Evolutionary conservation across 2,329 filamentous ascomycete species (phyloP).

Genomic region (Pseudocercospora fuligena): DNA sequence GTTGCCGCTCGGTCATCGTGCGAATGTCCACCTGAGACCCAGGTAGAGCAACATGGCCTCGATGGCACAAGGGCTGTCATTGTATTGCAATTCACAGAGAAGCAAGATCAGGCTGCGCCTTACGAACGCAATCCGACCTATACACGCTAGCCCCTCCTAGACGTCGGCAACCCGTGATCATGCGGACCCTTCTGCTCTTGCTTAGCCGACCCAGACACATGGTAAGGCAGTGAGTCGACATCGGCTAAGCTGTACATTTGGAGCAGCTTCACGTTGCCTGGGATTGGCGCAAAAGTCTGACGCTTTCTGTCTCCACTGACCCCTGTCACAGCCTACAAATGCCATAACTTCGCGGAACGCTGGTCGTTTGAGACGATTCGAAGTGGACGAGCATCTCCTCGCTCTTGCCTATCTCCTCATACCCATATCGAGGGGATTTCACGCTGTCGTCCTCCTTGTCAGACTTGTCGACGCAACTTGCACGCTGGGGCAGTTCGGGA

Average conservation of each 20-base stretch:
- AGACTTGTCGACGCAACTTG: neutral
- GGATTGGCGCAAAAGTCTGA: neutral
- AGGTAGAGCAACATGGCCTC: neutral
- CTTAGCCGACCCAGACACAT: neutral
- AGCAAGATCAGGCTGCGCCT: neutral
- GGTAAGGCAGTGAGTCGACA: neutral
- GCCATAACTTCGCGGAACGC: neutral
- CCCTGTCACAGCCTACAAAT: neutral
- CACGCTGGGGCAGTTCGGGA: neutral
- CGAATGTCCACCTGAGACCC: neutral
- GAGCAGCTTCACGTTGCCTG: neutral
- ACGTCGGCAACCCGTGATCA: neutral
- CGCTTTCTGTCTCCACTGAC: neutral
- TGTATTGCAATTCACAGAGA: neutral
- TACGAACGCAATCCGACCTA: neutral
- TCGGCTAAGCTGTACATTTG: neutral
- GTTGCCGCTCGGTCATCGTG: neutral
- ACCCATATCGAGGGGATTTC: neutral
- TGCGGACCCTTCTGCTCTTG: neutral
- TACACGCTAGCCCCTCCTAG: neutral
- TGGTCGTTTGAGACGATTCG: conserved; percentile 5
- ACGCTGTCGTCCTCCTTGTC: neutral
- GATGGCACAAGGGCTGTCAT: neutral
- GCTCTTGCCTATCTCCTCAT: neutral
- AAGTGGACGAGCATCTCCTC: conserved; percentile 1